Percentiles rank a stretch among this genome's conserved stretches.
phyloP scores from a whole-genome alignment of 352 stramenopile species.

The Globisporangium acanthophoron region DNA sequence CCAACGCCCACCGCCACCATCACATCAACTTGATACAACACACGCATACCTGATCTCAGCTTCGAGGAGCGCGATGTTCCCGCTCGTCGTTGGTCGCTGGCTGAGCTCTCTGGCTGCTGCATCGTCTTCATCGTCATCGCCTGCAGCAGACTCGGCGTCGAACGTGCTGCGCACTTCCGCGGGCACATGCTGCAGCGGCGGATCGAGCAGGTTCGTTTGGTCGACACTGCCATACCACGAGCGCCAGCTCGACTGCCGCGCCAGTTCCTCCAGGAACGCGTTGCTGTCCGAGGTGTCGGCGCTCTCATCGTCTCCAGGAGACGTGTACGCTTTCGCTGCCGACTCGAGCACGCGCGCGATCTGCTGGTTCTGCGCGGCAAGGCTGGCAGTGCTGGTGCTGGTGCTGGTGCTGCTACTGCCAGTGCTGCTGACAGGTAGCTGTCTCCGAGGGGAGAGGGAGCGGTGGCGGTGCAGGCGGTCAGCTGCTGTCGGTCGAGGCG shows the following conservation, averaged over 20 bases:
- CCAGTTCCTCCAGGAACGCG: constrained; percentile 42
- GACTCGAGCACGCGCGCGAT: not conserved
- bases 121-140: not conserved
- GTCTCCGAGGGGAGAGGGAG: constrained; percentile 32
- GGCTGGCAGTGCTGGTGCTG: not conserved
- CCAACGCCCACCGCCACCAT: not conserved
- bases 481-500: constrained; percentile 4
- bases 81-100: not conserved
- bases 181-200: constrained; percentile 30
- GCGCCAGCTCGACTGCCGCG: constrained; percentile 40
- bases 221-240: constrained; percentile 54
- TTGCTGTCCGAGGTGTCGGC: constrained; percentile 11
- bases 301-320: not conserved
- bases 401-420: not conserved
- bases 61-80: constrained; percentile 29
- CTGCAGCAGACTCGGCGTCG: constrained; percentile 3
- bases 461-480: constrained; percentile 34
- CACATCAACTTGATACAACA: not conserved
- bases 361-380: not conserved
- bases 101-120: constrained; percentile 3
- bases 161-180: constrained; percentile 18
- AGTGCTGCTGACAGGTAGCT: not conserved
- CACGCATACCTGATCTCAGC: constrained; percentile 37
- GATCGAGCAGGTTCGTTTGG: constrained; percentile 38
- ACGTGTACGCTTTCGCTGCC: not conserved